Conservation (phyloP, 441 rosid genomes). For the Arabidopsis hybrid region DNA sequence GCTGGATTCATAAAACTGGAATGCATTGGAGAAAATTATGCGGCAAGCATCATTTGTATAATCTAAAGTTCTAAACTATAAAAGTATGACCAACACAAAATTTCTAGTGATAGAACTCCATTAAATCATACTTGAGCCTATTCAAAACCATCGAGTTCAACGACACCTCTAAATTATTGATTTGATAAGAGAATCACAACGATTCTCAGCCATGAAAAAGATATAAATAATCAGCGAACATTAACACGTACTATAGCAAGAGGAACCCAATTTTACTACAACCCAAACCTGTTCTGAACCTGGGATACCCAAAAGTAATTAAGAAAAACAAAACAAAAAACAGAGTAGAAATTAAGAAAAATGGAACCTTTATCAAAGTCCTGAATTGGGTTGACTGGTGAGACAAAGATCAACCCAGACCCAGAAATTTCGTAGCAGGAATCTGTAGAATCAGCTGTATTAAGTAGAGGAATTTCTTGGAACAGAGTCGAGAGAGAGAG, state of each 20-base stretch:
- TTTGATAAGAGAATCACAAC: conserved; percentile 9
- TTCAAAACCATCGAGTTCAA: background rate
- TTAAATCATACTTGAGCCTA: background rate
- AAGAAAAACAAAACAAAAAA: background rate
- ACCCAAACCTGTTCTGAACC: too few relatives aligned
- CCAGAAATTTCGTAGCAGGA: conserved; percentile 13
- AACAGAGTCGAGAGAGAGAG: conserved; percentile 8
- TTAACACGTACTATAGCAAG: background rate
- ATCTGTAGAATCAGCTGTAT: conserved; percentile 14
- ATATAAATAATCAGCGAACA: background rate
- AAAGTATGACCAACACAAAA: background rate
- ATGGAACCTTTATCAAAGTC: conserved; percentile 30
- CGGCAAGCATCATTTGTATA: conserved; percentile 16
- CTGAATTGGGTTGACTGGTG: conserved; percentile 36
- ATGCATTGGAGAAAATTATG: background rate
- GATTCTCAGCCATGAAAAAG: conserved; percentile 2
- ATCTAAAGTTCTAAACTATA: background rate
- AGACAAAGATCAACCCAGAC: conserved; percentile 35
- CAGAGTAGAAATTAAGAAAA: conserved; percentile 1
- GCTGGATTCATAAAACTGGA: background rate
- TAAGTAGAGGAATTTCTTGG: conserved; percentile 12
- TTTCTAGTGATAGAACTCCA: background rate
- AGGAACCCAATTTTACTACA: background rate
- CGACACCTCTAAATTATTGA: background rate
- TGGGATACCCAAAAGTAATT: background rate